Evolutionary conservation across 257 asterid species (phyloP), one percentile per base, ranked within the genome.

Genomic region (Plantago ovata): DNA sequence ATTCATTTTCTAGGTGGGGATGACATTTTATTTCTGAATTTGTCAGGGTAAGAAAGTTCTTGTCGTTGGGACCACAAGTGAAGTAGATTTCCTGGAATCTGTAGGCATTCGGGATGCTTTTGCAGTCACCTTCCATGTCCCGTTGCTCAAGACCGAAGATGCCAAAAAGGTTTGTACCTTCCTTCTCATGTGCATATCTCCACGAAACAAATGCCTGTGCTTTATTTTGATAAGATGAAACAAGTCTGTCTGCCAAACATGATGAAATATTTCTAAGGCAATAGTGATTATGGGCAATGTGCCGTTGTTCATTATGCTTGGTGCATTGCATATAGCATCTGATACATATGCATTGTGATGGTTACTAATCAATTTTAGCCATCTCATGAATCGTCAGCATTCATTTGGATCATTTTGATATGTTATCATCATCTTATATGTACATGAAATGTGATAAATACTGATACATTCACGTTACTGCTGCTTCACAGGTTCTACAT

Each of bases 11-110:
- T 47, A 7, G 2, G 50, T 44, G 18, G 58, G 58, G 56, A 64
- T 68, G 53, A 64, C 62, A 40, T 41, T 52, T 13, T 61, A 24
- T 45, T 33, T 21, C 61, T 54, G 65, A 36, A 56, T 65, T 63
- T 50, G 15, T 56, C 83, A 91, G 98, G 96, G 98, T 23, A 91
- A 87, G 64, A 93, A 84, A 44, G 58, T 93, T 32, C 95, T 86
- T 36, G 97, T 93, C 52, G 78, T 93, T 73, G 98, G 98, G 66
- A 86, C 98, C 50, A 89, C 98, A 38, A 93, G 97, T 62, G 95
- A 93, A 77, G 79, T 75, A 13, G 63, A 71, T 67, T 89, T 93
- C 82, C 80, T 93, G 75, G 95, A 78, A 38, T 81, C 87, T 56
- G 72, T 93, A 61, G 98, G 98, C 56, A 53, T 89, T 63, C 80